Evolutionary conservation across 2,329 filamentous ascomycete genomes (phyloP).

Genomic region (Xylariaceae sp.): DNA sequence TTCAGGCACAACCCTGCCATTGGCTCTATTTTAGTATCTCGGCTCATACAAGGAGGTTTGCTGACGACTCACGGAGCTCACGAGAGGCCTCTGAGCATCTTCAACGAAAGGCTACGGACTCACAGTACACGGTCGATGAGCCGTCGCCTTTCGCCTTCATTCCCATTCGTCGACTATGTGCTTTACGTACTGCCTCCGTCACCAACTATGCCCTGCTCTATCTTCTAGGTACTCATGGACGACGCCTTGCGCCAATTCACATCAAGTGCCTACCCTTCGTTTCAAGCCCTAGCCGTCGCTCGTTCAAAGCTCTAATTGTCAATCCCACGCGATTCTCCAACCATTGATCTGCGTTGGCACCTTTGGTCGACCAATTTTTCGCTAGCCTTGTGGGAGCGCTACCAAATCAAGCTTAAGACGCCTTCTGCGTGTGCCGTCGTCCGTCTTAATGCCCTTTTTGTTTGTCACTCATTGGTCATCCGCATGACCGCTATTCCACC

Average conservation of each 20-base stretch:
- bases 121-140: not conserved
- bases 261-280: conserved; percentile 1
- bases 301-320: conserved; percentile 3
- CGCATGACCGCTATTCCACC: conserved; percentile 40
- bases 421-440: conserved; percentile 6
- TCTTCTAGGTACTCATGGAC: not conserved
- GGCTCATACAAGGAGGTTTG: not conserved
- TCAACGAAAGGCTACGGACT: not conserved
- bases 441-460: not conserved
- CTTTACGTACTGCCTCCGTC: not conserved
- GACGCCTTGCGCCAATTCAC: conserved; percentile 5
- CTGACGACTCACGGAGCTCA: not conserved
- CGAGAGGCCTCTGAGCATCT: not conserved
- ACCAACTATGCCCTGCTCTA: not conserved
- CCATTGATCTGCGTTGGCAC: conserved; percentile 1
- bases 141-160: conserved; percentile 2
- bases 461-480: conserved; percentile 15
- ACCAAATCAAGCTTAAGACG: conserved; percentile 2
- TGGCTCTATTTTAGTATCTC: not conserved
- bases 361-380: not conserved
- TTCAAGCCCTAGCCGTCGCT: conserved; percentile 6
- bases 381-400: conserved; percentile 7
- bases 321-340: not conserved
- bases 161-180: conserved; percentile 1
- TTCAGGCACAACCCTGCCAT: not conserved